Percentiles rank a stretch among this genome's conserved stretches.
These are phyloP conservation scores for Penicillium glabrum DNA, from an alignment of 2,329 filamentous ascomycete genomes.

Conservation along the genomic window DNA sequence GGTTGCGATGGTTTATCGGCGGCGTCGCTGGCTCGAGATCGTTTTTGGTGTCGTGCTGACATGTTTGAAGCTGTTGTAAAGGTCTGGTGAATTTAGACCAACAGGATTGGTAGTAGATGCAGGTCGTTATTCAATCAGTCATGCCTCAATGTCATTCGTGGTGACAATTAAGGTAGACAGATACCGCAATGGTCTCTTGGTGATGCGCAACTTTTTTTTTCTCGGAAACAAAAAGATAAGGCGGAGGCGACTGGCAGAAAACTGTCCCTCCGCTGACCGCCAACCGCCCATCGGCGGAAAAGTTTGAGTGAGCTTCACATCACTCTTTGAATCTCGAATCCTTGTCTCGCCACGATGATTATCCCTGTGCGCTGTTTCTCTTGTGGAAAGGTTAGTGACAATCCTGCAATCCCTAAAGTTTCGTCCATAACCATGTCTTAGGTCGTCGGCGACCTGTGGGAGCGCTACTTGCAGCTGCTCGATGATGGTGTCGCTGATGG, in stretches of 20 bases:
- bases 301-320: conserved; percentile 10
- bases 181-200: not conserved
- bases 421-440: conserved; percentile 40
- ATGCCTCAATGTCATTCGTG: not conserved
- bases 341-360: conserved; percentile 65
- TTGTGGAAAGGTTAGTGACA: conserved; percentile 78
- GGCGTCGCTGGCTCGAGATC: conserved; percentile 31
- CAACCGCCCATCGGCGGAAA: conserved; percentile 10
- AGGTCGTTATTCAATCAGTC: not conserved
- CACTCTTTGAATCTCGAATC: not conserved
- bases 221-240: conserved; percentile 10
- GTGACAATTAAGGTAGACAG: not conserved
- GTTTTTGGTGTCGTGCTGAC: conserved; percentile 27
- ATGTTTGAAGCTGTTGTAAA: conserved; percentile 20
- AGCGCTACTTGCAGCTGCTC: conserved; percentile 86
- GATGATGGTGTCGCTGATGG: conserved; percentile 74
- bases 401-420: conserved; percentile 9
- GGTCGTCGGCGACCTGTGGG: conserved; percentile 98
- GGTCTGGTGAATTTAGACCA: not conserved
- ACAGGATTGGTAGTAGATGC: not conserved
- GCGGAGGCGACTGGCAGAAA: conserved; percentile 21
- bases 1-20: conserved; percentile 20
- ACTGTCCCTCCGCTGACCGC: conserved; percentile 3
- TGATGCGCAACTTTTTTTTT: conserved; percentile 20
- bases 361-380: conserved; percentile 99